phyloP scores from a whole-genome alignment of 176 grass and related monocot species.

The Phoenix dactylifera region DNA sequence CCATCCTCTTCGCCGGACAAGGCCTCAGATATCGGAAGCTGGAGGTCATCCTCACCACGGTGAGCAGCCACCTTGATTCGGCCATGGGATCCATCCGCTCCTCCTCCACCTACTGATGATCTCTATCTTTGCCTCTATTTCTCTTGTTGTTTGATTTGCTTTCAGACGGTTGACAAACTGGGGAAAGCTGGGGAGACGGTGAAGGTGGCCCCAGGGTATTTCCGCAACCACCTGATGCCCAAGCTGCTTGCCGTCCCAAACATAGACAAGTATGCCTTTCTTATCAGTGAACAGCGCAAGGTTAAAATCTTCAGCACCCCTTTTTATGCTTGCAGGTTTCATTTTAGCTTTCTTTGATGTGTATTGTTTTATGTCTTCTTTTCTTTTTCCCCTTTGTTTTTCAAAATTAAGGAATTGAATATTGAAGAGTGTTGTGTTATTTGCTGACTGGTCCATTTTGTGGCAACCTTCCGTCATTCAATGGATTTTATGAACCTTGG shows the following conservation, averaged over 20 bases:
- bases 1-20: constrained; percentile 51
- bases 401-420: no score
- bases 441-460: no score
- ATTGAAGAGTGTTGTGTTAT: no score
- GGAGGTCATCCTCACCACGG: constrained; percentile 96
- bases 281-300: constrained; percentile 76
- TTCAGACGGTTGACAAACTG: constrained; percentile 79
- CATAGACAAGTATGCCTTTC: constrained; percentile 83
- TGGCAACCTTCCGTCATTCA: no score
- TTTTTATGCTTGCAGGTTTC: not conserved
- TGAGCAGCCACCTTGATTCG: not conserved
- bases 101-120: not conserved
- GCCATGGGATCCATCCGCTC: not conserved
- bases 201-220: constrained; percentile 78
- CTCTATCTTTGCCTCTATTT: not conserved
- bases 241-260: constrained; percentile 83
- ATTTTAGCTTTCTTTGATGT: not conserved
- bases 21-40: constrained; percentile 78
- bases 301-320: constrained; percentile 14
- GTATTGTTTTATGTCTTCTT: no score
- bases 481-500: no score
- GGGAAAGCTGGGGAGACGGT: constrained; percentile 78
- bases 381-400: no score
- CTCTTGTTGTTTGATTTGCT: not conserved
- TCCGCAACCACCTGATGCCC: constrained; percentile 94